A percentile compares a stretch with the other conserved stretches of the same genome.
phyloP scores from a whole-genome alignment of 2,329 filamentous ascomycete genomes.

The Drechslerella dactyloides region DNA sequence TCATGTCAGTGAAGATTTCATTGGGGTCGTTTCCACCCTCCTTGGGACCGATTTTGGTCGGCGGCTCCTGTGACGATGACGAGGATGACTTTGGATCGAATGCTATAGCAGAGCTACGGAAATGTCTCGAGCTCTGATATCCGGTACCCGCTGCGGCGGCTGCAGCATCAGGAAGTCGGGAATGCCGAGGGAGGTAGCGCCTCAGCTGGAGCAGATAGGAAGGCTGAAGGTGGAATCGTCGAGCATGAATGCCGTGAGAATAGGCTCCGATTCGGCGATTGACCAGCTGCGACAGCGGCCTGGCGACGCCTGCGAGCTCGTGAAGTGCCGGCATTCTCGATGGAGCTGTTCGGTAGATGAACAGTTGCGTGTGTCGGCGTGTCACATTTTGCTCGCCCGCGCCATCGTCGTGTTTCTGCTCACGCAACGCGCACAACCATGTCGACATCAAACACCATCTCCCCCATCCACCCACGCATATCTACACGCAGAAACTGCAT shows the following conservation, averaged over 20 bases:
- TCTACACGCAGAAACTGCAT: background rate
- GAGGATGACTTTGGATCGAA: slow-evolving; percentile 10
- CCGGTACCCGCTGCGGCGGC: slow-evolving; percentile 11
- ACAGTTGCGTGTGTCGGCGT: background rate
- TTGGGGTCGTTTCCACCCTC: slow-evolving; percentile 47
- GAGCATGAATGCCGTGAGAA: slow-evolving; percentile 7
- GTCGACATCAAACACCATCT: slow-evolving; percentile 58
- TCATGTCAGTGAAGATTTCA: slow-evolving; percentile 68
- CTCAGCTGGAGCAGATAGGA: slow-evolving; percentile 35
- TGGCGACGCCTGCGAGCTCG: slow-evolving; percentile 30
- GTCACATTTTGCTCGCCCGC: background rate
- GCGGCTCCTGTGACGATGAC: slow-evolving; percentile 23
- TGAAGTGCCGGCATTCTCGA: slow-evolving; percentile 18
- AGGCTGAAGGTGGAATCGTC: slow-evolving; percentile 19
- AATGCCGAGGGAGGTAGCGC: slow-evolving; percentile 45
- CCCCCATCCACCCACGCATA: background rate
- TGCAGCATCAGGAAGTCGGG: slow-evolving; percentile 21
- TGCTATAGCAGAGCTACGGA: slow-evolving; percentile 22
- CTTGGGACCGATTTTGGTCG: slow-evolving; percentile 33
- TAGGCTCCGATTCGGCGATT: slow-evolving; percentile 47
- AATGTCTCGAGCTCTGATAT: slow-evolving; percentile 27
- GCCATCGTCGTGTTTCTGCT: slow-evolving; percentile 64
- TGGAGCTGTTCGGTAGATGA: slow-evolving; percentile 5
- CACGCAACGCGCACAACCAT: slow-evolving; percentile 79
- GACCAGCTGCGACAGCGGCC: slow-evolving; percentile 30